Base-by-base conservation (phyloP, 331 rosid genomes). In the Rosa hybrid region DNA sequence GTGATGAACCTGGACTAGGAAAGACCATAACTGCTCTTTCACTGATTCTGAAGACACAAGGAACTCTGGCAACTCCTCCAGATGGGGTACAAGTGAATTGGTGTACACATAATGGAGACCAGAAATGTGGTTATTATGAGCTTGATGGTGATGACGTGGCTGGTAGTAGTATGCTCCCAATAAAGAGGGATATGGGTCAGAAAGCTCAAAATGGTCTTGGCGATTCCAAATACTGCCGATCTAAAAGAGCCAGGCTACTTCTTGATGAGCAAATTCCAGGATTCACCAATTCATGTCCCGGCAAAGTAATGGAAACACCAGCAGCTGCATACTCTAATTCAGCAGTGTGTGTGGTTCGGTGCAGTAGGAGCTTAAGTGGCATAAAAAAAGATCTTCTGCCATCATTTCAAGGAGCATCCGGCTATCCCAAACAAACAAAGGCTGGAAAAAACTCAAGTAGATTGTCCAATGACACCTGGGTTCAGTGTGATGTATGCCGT, bases 1-100 rank as follows among this genome's bases (percentile, higher is more conserved):
- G 99, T 81, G 99, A 96, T 68, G 99, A 96, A 81, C 99, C 99
- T 63, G 98, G 99, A 79, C 86, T 96, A 89, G 99, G 99, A 65
- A 96, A 96, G 94, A 96, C 99, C 44, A 93, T 96, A 81, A 96
- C 98, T 41, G 89, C 97, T 62, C 94, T 96, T 72, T 90, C 99
- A 73, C 96, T 96, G 67, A 89, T 93, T 80, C 69, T 91, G 83
- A 96, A 96, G 92, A 89, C 98, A 10, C 96, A 83, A 56, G 96
- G 98, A 78, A 87, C 86, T 14, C 79, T 89, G 84, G 93, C 96
- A 71, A 88, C 88, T 39, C 93, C 97, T 23, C 98, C 97, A 57
- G 88, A 83, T 77, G 92, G 91, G 83, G 84, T 87, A 69, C 84
- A 81, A 69, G 85, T 91, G 69, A 84, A 85, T 73, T 91, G 97